A percentile compares a stretch with the other conserved stretches of the same genome.
Conservation (phyloP, 2,329 filamentous ascomycete species). For the Aureobasidium sp. region DNA sequence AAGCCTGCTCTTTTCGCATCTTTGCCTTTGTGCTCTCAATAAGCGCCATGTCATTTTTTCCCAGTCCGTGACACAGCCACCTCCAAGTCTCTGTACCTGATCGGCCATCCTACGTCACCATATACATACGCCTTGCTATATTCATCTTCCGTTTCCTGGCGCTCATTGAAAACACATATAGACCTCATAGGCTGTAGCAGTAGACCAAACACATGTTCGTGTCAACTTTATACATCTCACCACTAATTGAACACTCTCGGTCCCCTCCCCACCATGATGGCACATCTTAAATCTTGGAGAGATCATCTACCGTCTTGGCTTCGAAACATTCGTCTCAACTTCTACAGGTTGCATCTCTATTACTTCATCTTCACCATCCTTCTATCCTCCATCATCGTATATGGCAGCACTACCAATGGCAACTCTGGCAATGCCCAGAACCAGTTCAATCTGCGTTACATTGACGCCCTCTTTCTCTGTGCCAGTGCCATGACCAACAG, state of each 20-base stretch:
- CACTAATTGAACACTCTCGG: background rate
- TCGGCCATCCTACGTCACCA: background rate
- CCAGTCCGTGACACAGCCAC: background rate
- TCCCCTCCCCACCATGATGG: background rate
- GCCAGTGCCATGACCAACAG: slow-evolving; percentile 15
- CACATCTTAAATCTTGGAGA: background rate
- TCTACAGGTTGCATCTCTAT: slow-evolving; percentile 15
- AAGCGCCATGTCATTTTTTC: background rate
- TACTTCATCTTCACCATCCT: slow-evolving; percentile 17
- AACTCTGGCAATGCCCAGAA: background rate
- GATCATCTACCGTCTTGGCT: background rate
- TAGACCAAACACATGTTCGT: background rate
- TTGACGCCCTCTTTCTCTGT: slow-evolving; percentile 16
- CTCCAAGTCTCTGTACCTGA: background rate
- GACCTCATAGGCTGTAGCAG: background rate
- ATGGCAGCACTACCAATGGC: slow-evolving; percentile 12
- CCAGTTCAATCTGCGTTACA: slow-evolving; percentile 9
- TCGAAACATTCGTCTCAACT: slow-evolving; percentile 5
- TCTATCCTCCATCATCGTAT: slow-evolving; percentile 14
- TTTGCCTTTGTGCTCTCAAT: background rate
- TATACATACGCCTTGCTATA: background rate
- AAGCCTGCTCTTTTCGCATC: background rate
- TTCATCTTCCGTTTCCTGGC: background rate
- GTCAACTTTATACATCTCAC: background rate
- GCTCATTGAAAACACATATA: background rate